A percentile compares a stretch with the other conserved stretches of the same genome.
Evolutionary conservation across 441 rosid genomes (phyloP).

Genomic region (Populus hybrid): DNA sequence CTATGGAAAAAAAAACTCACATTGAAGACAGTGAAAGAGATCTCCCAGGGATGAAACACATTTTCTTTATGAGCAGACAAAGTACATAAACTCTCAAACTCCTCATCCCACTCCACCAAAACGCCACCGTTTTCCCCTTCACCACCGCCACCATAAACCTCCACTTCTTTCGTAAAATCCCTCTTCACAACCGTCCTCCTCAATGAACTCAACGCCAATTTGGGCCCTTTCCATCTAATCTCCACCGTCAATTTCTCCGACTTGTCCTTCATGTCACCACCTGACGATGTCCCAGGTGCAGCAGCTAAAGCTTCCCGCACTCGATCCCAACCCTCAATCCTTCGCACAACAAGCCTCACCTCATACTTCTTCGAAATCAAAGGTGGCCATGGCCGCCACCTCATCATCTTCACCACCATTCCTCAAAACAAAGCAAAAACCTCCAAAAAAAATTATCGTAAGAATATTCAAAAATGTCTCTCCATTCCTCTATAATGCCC

Average conservation of each 20-base stretch:
- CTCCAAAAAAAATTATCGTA: background rate
- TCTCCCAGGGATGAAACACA: constrained; percentile 89
- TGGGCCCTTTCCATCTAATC: constrained; percentile 96
- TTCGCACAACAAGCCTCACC: constrained; percentile 55
- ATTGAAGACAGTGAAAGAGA: constrained; percentile 80
- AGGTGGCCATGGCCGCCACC: constrained; percentile 98
- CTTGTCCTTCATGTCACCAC: background rate
- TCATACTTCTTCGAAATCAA: constrained; percentile 68
- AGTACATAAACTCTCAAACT: constrained; percentile 68
- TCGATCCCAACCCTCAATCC: constrained; percentile 83
- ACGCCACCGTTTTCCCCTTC: constrained; percentile 26
- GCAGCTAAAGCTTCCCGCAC: constrained; percentile 34
- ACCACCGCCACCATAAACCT: constrained; percentile 16
- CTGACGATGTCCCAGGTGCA: background rate
- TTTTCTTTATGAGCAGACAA: constrained; percentile 70
- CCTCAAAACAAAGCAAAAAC: background rate
- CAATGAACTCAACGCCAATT: constrained; percentile 66
- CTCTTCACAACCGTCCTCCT: constrained; percentile 81
- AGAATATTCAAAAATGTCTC: no score
- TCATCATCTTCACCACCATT: constrained; percentile 99
- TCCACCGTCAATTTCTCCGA: constrained; percentile 31
- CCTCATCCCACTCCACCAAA: constrained; percentile 79
- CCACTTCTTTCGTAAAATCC: constrained; percentile 70
- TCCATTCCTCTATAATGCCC: background rate
- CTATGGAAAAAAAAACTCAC: constrained; percentile 38